Conservation (phyloP, 1,284 basidiomycete genomes). For the Sanghuangporus weigelae region DNA sequence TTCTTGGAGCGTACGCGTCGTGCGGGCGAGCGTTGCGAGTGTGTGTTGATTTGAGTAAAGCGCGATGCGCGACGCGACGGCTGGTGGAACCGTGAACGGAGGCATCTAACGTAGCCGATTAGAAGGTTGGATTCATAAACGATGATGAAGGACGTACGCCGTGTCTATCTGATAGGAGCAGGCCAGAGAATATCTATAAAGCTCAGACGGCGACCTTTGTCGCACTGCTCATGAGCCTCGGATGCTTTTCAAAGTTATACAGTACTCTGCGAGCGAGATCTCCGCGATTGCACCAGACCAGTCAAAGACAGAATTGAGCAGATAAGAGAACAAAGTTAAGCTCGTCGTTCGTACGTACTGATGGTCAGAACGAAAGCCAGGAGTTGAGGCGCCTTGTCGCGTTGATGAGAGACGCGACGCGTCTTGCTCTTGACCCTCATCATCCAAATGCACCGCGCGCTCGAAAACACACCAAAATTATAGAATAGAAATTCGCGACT, state of each 20-base stretch:
- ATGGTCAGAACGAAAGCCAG: background rate
- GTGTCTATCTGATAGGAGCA: background rate
- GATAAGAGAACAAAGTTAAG: background rate
- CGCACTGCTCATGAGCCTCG: background rate
- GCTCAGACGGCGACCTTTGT: background rate
- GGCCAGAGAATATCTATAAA: background rate
- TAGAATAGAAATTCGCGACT: background rate
- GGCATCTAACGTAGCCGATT: background rate
- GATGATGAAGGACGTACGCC: background rate
- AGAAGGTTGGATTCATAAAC: background rate
- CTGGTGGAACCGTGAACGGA: constrained; percentile 4
- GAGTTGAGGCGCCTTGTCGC: background rate
- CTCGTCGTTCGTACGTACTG: background rate
- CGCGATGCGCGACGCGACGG: constrained; percentile 9
- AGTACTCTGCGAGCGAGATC: background rate
- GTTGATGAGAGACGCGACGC: background rate
- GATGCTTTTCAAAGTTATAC: background rate
- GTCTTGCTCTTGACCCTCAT: background rate
- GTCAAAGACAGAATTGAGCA: background rate
- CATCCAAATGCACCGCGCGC: background rate
- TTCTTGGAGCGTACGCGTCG: constrained; percentile 12
- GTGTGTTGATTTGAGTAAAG: background rate
- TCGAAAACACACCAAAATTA: background rate
- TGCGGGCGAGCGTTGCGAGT: constrained; percentile 8
- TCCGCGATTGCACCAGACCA: background rate